Conservation (phyloP, 2,329 filamentous ascomycete species). For the Xylariales sp. region DNA sequence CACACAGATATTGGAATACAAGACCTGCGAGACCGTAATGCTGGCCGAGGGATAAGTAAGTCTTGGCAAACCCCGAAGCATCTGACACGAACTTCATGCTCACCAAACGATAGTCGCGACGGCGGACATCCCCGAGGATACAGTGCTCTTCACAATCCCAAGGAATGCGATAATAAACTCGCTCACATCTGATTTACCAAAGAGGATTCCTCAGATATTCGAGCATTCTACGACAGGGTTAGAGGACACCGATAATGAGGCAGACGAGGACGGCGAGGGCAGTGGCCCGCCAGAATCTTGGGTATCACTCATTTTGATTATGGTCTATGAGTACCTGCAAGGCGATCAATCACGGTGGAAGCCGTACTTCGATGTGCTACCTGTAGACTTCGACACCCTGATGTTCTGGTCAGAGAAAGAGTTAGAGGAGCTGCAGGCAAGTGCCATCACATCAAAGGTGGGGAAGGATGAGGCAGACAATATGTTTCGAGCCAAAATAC, state of each 20-base stretch:
- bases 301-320: slow-evolving; percentile 64
- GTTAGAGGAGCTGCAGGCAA: slow-evolving; percentile 68
- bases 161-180: slow-evolving; percentile 65
- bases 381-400: slow-evolving; percentile 68
- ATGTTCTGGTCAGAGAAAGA: slow-evolving; percentile 83
- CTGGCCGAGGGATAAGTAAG: slow-evolving; percentile 52
- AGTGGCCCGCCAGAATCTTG: slow-evolving; percentile 44
- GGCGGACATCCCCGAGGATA: slow-evolving; percentile 65
- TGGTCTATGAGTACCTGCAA: slow-evolving; percentile 70
- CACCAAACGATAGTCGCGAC: slow-evolving; percentile 55
- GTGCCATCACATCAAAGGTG: slow-evolving; percentile 70
- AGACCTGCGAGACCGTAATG: slow-evolving; percentile 45
- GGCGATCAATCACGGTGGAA: slow-evolving; percentile 64
- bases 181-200: slow-evolving; percentile 65
- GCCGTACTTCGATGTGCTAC: slow-evolving; percentile 73
- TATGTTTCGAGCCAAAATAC: slow-evolving; percentile 55
- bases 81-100: slow-evolving; percentile 13
- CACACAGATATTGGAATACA: slow-evolving; percentile 47
- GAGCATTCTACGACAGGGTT: slow-evolving; percentile 26
- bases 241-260: slow-evolving; percentile 32
- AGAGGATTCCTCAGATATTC: slow-evolving; percentile 52
- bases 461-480: slow-evolving; percentile 67
- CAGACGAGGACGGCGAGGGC: slow-evolving; percentile 30
- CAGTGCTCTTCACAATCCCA: slow-evolving; percentile 76
- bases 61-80: background rate